phyloP scores from a whole-genome alignment of 202 grass and related monocot species.

The Zoysia matrella region DNA sequence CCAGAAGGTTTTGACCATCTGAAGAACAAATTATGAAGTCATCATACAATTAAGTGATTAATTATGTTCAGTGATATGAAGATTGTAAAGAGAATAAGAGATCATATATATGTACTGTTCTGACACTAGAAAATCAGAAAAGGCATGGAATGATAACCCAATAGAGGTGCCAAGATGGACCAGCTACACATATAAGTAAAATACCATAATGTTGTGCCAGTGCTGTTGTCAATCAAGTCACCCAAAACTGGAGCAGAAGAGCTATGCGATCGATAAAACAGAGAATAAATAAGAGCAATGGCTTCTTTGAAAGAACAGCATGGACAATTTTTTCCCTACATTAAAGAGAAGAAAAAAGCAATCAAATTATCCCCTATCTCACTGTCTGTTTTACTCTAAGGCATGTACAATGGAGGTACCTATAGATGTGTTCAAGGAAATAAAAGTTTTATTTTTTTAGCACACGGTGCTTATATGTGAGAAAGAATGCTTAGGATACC shows the following conservation, averaged over 20 bases:
- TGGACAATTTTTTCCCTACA: not conserved
- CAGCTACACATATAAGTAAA: not conserved
- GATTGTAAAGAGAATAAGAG: not conserved
- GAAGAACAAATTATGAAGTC: constrained; percentile 14
- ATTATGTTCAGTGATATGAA: not conserved
- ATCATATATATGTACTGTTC: not conserved
- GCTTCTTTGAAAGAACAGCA: not conserved
- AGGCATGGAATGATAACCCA: not conserved
- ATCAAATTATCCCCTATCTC: not conserved
- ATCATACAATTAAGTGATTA: not conserved
- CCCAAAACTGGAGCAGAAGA: not conserved
- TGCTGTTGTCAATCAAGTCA: not conserved
- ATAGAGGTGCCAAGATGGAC: not conserved
- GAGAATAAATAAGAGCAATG: constrained; percentile 7
- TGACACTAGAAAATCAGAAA: not conserved
- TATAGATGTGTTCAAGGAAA: no score
- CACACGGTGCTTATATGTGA: no score
- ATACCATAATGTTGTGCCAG: not conserved
- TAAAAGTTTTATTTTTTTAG: no score
- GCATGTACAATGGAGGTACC: no score
- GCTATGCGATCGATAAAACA: not conserved
- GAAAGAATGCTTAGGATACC: no score
- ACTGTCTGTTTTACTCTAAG: not conserved
- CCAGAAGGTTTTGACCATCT: not conserved
- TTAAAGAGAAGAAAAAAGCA: not conserved